Evolutionary conservation across 306 rosid species (phyloP), one percentile per base, ranked within the genome.

Genomic region (Ziziphus jujuba): DNA sequence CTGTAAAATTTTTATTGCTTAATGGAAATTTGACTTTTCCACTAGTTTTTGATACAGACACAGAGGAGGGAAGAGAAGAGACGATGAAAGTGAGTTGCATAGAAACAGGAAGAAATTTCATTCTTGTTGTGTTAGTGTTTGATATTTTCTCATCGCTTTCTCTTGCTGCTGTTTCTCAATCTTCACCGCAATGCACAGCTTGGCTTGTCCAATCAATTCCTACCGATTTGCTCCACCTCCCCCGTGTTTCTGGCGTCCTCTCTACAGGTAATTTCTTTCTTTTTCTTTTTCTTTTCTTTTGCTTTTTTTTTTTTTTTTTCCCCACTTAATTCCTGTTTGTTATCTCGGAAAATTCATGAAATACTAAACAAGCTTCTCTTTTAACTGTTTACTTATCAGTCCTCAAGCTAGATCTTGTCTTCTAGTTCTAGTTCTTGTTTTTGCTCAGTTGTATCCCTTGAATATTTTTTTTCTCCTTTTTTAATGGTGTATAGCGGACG

Each of bases 191-290:
- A 38, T 91, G 97, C 75, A 85, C 85, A 75, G 90, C 95, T 43
- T 92, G 98, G 96, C 79, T 92, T 25, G 98, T 89, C 28, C 98
- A 92, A 74, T 92, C 98, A 59, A 85, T 87, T 58, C 98, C 98
- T 64, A 89, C 98, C 75, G 85, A 87, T 63, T 82, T 87, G 96
- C 96, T 90, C 14, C 73, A 74, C 58, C 90, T 89, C 64, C 55
- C 66, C 19, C 95, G 49, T 19, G 82, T 92, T 75, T 80, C 87
- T 0, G 95, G 96, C 33, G 86, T 85, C 76, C 95, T 92, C 73
- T 85, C 90, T n/a, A 87, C 95, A 7, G 90, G 96, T 84, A 61
- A 65, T 3, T 24, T 58, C 13, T 24, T 20, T 6, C 8, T 22
- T 38, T 10, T 7, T 38, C 7, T 13, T 28, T 28, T 4, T 28